These are phyloP conservation scores for Magnusiomyces magnusii DNA, from an alignment of 1,139 yeast species.

Conservation along the genomic window DNA sequence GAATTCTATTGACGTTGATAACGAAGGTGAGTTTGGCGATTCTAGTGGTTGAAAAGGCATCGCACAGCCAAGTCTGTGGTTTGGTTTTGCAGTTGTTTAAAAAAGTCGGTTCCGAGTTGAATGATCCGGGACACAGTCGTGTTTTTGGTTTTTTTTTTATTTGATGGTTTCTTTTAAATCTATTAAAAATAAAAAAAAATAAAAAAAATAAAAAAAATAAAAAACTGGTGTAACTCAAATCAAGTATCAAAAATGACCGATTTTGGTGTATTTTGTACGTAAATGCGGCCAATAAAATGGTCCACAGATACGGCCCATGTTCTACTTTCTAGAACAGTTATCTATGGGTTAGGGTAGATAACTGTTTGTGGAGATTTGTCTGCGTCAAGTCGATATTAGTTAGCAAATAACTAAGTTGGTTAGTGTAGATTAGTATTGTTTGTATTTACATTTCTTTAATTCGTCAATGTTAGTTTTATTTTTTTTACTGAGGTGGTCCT, in stretches of 20 bases:
- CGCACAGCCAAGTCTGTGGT: neutral
- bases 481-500: slow-evolving; percentile 24
- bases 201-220: too few relatives aligned
- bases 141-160: too few relatives aligned
- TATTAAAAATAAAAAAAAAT: too few relatives aligned
- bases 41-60: neutral
- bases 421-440: neutral
- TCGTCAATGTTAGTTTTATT: neutral
- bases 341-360: neutral
- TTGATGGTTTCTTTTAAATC: too few relatives aligned
- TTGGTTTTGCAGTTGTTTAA: too few relatives aligned
- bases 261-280: neutral
- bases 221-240: neutral
- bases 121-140: too few relatives aligned
- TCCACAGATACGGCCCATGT: neutral
- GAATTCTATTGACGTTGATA: neutral
- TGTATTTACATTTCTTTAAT: neutral
- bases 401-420: neutral
- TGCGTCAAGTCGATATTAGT: too few relatives aligned
- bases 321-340: neutral
- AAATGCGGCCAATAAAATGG: neutral
- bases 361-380: too few relatives aligned
- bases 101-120: neutral
- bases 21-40: neutral
- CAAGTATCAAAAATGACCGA: neutral